phyloP scores from a whole-genome alignment of 1,139 yeast species.

The Magnusiomyces starmeri region DNA sequence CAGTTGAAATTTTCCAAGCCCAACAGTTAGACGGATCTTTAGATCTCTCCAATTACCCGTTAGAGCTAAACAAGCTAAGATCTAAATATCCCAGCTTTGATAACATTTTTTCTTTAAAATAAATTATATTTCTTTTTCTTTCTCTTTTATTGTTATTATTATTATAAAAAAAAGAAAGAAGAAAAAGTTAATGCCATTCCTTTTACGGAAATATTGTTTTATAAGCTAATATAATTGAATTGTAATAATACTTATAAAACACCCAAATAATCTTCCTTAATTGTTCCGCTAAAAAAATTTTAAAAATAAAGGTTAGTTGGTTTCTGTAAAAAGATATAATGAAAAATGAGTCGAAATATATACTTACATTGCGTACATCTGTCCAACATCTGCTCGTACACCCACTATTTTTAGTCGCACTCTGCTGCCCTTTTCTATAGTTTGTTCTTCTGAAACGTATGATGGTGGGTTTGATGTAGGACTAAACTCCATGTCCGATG shows the following conservation, averaged over 20 bases:
- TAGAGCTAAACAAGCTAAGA: too few relatives aligned
- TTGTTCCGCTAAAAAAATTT: conserved; percentile 53
- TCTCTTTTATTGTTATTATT: too few relatives aligned
- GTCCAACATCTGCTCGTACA: conserved; percentile 94
- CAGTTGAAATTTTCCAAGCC: too few relatives aligned
- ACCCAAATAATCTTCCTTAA: conserved; percentile 94
- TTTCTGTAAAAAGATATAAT: not conserved
- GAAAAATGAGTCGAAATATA: conserved; percentile 4
- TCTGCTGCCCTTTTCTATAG: conserved; percentile 86
- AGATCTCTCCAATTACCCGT: too few relatives aligned
- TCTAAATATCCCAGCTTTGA: too few relatives aligned
- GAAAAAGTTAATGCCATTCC: too few relatives aligned
- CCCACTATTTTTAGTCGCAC: conserved; percentile 95
- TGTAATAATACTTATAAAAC: conserved; percentile 43
- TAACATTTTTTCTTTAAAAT: not conserved
- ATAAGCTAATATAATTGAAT: too few relatives aligned
- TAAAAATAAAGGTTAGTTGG: conserved; percentile 14
- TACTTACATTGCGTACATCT: conserved; percentile 75
- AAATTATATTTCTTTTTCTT: not conserved
- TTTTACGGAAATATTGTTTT: too few relatives aligned
- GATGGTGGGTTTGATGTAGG: conserved; percentile 98
- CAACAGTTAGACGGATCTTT: too few relatives aligned
- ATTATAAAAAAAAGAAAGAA: too few relatives aligned
- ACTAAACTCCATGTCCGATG: conserved; percentile 87
- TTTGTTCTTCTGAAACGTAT: conserved; percentile 92